These are phyloP conservation scores for Amanita inopinata DNA, from an alignment of 768 basidiomycete species.

Conservation along the genomic window DNA sequence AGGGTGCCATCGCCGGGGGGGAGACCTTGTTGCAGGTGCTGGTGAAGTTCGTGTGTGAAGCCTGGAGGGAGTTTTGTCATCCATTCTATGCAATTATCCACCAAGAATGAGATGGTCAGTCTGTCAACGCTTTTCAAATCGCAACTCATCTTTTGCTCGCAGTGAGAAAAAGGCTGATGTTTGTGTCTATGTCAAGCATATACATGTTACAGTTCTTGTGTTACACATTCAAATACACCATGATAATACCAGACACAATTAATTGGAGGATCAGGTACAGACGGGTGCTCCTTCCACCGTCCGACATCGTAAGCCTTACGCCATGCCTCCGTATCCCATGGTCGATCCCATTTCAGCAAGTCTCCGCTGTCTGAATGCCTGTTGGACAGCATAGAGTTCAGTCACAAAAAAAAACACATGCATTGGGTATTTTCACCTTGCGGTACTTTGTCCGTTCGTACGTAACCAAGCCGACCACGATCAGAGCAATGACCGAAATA, in stretches of 20 bases:
- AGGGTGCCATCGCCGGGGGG: conserved; percentile 30
- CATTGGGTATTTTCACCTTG: conserved; percentile 46
- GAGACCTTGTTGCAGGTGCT: conserved; percentile 45
- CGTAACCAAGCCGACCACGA: conserved; percentile 76
- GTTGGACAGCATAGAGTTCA: conserved; percentile 3
- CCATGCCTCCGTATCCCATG: conserved; percentile 54
- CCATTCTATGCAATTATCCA: conserved; percentile 81
- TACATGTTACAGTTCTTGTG: too few relatives aligned
- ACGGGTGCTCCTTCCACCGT: too few relatives aligned
- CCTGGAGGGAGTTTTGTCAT: conserved; percentile 74
- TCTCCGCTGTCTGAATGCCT: conserved; percentile 71
- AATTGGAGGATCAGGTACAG: too few relatives aligned
- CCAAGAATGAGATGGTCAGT: conserved; percentile 51
- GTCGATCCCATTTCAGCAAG: conserved; percentile 51
- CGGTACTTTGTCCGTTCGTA: conserved; percentile 84
- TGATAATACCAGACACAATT: too few relatives aligned
- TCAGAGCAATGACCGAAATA: conserved; percentile 74
- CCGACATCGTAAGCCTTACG: conserved; percentile 26
- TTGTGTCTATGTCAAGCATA: too few relatives aligned
- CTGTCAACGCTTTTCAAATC: conserved; percentile 25
- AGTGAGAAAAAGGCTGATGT: too few relatives aligned
- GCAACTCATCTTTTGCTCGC: conserved; percentile 9
- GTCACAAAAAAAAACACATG: not conserved
- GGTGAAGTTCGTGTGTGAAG: conserved; percentile 61
- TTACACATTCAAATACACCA: too few relatives aligned